A percentile compares a stretch with the other conserved stretches of the same genome.
These are phyloP conservation scores for Luffa aegyptiaca DNA, from an alignment of 306 rosid genomes.

Conservation along the genomic window DNA sequence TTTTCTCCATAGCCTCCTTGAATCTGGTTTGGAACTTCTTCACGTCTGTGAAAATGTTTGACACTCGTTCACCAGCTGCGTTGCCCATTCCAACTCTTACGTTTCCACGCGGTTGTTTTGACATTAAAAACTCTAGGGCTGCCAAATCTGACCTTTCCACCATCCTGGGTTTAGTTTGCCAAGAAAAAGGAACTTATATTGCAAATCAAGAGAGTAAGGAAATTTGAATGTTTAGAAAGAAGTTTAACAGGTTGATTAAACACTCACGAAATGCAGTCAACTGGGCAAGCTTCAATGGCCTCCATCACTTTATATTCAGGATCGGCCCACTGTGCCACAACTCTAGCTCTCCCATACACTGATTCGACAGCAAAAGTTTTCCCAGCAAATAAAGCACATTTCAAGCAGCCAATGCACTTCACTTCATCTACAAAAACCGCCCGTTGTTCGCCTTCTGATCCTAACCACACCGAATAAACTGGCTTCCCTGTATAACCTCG, in stretches of 20 bases:
- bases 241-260: neutral
- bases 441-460: slow-evolving; percentile 56
- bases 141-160: slow-evolving; percentile 76
- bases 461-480: slow-evolving; percentile 68
- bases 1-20: slow-evolving; percentile 40
- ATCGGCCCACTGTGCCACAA: slow-evolving; percentile 92
- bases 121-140: slow-evolving; percentile 87
- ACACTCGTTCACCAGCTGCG: slow-evolving; percentile 55
- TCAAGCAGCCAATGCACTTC: slow-evolving; percentile 82
- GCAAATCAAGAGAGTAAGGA: neutral
- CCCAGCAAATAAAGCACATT: slow-evolving; percentile 70
- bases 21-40: slow-evolving; percentile 65
- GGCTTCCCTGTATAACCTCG: slow-evolving; percentile 86
- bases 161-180: slow-evolving; percentile 20
- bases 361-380: slow-evolving; percentile 92
- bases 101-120: slow-evolving; percentile 86
- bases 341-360: slow-evolving; percentile 89
- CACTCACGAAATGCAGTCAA: slow-evolving; percentile 89
- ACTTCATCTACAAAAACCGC: slow-evolving; percentile 91
- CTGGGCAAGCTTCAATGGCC: slow-evolving; percentile 79
- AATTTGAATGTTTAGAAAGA: neutral
- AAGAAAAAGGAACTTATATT: neutral
- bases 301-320: slow-evolving; percentile 47
- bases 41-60: slow-evolving; percentile 75
- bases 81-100: slow-evolving; percentile 67